Evolutionary conservation across 2,329 filamentous ascomycete genomes (phyloP).

Genomic region (Cryphonectria nitschkei): DNA sequence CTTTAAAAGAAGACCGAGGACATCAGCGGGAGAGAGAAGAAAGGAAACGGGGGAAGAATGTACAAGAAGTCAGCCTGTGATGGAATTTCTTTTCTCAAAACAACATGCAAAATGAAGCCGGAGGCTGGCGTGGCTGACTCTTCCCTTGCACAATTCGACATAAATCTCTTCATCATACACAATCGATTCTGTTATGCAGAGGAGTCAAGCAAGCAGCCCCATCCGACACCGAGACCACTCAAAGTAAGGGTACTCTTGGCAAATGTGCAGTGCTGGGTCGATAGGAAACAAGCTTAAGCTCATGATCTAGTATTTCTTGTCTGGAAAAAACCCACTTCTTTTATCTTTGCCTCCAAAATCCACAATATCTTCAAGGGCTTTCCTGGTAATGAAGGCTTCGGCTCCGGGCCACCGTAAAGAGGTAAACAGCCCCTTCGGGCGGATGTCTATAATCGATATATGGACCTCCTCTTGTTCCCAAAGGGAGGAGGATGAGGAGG

Average conservation of each 20-base stretch:
- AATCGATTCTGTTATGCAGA: background rate
- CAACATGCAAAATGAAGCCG: background rate
- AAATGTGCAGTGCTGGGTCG: background rate
- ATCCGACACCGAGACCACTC: background rate
- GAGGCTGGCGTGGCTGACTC: background rate
- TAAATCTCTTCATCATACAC: background rate
- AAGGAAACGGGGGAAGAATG: background rate
- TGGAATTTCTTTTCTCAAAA: background rate
- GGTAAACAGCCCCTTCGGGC: background rate
- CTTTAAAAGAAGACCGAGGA: background rate
- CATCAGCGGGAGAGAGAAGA: background rate
- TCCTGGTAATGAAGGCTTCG: background rate
- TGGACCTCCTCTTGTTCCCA: background rate
- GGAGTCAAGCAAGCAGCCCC: background rate
- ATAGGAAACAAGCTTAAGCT: background rate
- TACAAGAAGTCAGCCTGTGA: background rate
- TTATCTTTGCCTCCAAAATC: background rate
- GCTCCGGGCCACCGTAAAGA: background rate
- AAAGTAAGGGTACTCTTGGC: background rate
- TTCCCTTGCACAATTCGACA: background rate
- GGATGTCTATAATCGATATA: background rate
- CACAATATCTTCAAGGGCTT: background rate
- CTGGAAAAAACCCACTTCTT: background rate
- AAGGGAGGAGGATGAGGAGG: background rate
- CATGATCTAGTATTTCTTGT: background rate